Evolutionary conservation across 2,329 filamentous ascomycete species (phyloP).

Genomic region (Ambrosiella beaveri): DNA sequence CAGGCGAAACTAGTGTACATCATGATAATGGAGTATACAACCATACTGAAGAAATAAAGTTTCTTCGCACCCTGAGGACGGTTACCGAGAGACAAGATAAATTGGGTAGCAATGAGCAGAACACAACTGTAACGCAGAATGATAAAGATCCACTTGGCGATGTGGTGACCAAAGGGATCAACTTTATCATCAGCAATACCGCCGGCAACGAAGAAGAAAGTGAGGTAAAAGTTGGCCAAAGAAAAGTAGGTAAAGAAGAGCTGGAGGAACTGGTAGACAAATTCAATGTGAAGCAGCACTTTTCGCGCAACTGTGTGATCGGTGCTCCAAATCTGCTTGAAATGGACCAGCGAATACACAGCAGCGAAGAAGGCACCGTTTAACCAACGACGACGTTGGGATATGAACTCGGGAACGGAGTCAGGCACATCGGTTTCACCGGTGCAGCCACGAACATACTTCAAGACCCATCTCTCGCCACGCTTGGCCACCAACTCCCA

Average conservation of each 20-base stretch:
- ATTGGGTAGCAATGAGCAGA: slow-evolving; percentile 81
- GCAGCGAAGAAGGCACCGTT: slow-evolving; percentile 98
- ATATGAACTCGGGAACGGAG: slow-evolving; percentile 88
- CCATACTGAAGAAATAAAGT: slow-evolving; percentile 74
- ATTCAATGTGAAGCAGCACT: slow-evolving; percentile 82
- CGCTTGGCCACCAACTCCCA: slow-evolving; percentile 95
- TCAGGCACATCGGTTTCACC: slow-evolving; percentile 97
- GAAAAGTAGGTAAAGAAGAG: slow-evolving; percentile 96
- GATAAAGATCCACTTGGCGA: slow-evolving; percentile 71
- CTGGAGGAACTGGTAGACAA: slow-evolving; percentile 84
- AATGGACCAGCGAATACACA: slow-evolving; percentile 92
- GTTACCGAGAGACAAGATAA: slow-evolving; percentile 92
- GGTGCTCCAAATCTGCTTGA: slow-evolving; percentile 78
- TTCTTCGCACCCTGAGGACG: slow-evolving; percentile 86
- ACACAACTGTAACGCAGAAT: slow-evolving; percentile 73
- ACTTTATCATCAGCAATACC: slow-evolving; percentile 62
- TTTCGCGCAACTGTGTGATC: slow-evolving; percentile 85
- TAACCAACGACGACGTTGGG: slow-evolving; percentile 87
- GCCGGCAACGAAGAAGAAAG: slow-evolving; percentile 94
- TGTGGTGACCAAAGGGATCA: slow-evolving; percentile 81
- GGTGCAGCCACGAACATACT: slow-evolving; percentile 91
- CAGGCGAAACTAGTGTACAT: slow-evolving; percentile 79
- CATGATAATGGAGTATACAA: slow-evolving; percentile 91
- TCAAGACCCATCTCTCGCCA: slow-evolving; percentile 88
- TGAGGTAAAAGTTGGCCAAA: slow-evolving; percentile 95